Evolutionary conservation across 768 basidiomycete species (phyloP).

Genomic region (Boletus coccyginus): DNA sequence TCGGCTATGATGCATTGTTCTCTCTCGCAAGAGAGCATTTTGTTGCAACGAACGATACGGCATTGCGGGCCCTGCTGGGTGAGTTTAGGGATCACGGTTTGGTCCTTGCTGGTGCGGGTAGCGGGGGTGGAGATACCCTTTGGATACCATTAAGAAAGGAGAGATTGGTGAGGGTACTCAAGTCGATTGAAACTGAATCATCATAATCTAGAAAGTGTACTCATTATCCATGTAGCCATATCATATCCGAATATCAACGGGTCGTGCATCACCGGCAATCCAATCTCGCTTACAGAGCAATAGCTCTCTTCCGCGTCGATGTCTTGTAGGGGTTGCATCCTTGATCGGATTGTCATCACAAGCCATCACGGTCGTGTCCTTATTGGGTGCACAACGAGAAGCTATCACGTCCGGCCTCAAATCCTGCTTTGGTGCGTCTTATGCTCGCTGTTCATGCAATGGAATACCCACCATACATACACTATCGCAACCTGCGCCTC

Average conservation of each 20-base stretch:
- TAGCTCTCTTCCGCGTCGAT: too few relatives aligned
- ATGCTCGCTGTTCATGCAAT: not conserved
- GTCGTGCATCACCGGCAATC: not conserved
- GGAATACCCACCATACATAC: not conserved
- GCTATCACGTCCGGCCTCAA: not conserved
- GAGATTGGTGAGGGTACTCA: conserved; percentile 51
- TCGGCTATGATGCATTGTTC: conserved; percentile 68
- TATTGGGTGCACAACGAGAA: not conserved
- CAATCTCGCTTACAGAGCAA: not conserved
- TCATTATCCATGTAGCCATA: not conserved
- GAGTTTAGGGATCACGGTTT: conserved; percentile 93
- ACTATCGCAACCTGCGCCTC: conserved; percentile 30
- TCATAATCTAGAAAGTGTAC: conserved; percentile 7
- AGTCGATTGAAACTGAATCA: conserved; percentile 23
- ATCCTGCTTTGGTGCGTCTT: not conserved
- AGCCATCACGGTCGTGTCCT: not conserved
- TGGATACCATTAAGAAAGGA: conserved; percentile 90
- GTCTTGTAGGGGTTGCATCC: not conserved
- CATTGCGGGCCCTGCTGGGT: conserved; percentile 74
- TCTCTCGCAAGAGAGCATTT: conserved; percentile 76
- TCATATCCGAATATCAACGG: not conserved
- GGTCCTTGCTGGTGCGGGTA: conserved; percentile 50
- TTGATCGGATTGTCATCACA: not conserved
- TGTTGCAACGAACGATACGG: conserved; percentile 84
- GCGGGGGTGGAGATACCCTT: conserved; percentile 54